These are phyloP conservation scores for Fraxinus excelsior DNA, from an alignment of 257 asterid genomes.

Conservation along the genomic window DNA sequence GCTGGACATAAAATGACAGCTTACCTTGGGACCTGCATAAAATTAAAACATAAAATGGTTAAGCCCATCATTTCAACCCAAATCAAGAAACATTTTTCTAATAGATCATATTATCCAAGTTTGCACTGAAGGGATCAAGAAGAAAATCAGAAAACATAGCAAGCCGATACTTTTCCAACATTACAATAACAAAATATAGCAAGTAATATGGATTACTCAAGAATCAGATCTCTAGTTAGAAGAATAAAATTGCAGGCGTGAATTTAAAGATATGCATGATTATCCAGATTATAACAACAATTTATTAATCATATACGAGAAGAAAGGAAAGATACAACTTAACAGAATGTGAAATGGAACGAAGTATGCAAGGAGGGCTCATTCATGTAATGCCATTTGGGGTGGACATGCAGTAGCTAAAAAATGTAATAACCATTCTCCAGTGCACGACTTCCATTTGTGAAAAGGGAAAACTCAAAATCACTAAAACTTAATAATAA, in stretches of 20 bases:
- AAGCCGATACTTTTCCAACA: neutral
- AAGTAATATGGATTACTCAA: neutral
- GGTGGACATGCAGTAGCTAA: neutral
- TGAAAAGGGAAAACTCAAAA: neutral
- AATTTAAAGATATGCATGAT: neutral
- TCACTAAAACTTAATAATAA: neutral
- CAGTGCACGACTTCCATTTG: slow-evolving; percentile 5
- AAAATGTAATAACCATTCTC: slow-evolving; percentile 5
- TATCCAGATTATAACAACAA: slow-evolving; percentile 1
- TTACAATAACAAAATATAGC: neutral
- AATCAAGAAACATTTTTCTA: slow-evolving; percentile 13
- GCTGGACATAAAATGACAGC: slow-evolving; percentile 38
- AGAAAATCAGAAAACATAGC: slow-evolving; percentile 9
- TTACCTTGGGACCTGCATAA: slow-evolving; percentile 87
- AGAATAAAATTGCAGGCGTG: neutral
- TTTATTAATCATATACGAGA: neutral
- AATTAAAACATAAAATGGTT: slow-evolving; percentile 21
- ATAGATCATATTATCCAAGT: slow-evolving; percentile 20
- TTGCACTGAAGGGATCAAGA: slow-evolving; percentile 1
- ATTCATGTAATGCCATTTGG: neutral
- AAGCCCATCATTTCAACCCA: slow-evolving; percentile 27
- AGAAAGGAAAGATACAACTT: neutral
- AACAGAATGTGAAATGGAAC: slow-evolving; percentile 2
- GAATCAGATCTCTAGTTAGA: slow-evolving; percentile 8
- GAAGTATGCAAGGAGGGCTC: slow-evolving; percentile 6